Conservation (phyloP, 306 rosid genomes). For the Coriaria nepalensis region DNA sequence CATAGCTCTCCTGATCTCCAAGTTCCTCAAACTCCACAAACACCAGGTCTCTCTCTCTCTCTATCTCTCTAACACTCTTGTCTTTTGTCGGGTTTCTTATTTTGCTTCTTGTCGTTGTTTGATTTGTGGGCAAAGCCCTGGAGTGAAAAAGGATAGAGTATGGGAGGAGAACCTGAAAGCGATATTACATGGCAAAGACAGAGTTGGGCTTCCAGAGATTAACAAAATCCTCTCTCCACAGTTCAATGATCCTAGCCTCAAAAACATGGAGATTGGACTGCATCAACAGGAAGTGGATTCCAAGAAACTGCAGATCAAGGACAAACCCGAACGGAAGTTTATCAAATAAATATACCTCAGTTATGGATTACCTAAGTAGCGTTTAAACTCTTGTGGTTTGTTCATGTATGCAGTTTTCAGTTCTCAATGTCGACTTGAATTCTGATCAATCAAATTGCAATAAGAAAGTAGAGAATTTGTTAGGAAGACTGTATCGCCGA, state of each 20-base stretch:
- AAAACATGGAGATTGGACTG: conserved; percentile 18
- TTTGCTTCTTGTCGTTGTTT: not conserved
- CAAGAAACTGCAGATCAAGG: no score
- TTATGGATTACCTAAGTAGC: no score
- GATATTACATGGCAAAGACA: conserved; percentile 33
- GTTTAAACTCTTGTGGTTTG: no score
- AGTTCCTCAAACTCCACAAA: conserved; percentile 46
- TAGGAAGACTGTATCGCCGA: no score
- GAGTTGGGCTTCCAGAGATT: conserved; percentile 40
- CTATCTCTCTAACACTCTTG: not conserved
- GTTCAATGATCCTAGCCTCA: conserved; percentile 28
- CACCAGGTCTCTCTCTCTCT: conserved; percentile 17
- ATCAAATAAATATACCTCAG: no score
- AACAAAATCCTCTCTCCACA: conserved; percentile 42
- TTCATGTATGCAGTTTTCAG: no score
- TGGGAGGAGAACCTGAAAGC: conserved; percentile 55
- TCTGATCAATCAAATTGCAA: no score
- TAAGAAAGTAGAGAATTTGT: no score
- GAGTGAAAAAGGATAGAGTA: conserved; percentile 39
- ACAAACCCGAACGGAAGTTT: no score
- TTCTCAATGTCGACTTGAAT: no score
- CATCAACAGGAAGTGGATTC: no score
- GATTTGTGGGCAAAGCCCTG: conserved; percentile 40
- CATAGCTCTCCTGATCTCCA: conserved; percentile 28
- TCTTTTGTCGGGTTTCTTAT: not conserved